Base-by-base conservation (phyloP, 257 asterid species). In the Przewalskia tangutica region DNA sequence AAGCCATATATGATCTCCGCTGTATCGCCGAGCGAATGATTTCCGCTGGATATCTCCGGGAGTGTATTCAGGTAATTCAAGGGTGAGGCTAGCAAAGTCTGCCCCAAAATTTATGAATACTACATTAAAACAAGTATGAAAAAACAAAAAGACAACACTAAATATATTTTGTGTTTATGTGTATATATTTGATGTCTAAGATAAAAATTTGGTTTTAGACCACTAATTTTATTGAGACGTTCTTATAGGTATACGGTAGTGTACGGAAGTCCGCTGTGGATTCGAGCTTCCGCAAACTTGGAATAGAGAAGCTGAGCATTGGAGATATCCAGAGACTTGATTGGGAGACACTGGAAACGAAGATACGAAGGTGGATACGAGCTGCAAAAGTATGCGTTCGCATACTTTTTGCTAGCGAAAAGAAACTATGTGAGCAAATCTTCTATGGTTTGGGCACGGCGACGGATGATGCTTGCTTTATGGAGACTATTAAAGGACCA, bases 271-370 rank as follows among this genome's bases (percentile, higher is more conserved):
- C 88, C 1, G 77, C 75, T 1, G 85, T 88, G 56, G 88, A 87
- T 54, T 85, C 86, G 42, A 75, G 82, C 64, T 81, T 88, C 62
- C 84, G 68, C 48, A 82, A 58, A 70, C 79, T 87, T 56, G 86
- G 86, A 40, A 85, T 87, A 23, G 88, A 87, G 81, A 90, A 86
- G 32, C 50, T 83, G 64, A 86, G 88, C 84, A 88, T 83, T 23
- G 89, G 84, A 3, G 91, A 88, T n/a, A 65, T 90, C 5, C 91
- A 84, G 65, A 86, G 87, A 59, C 82, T 90, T 46, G 90, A 85
- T 18, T 85, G 86, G 90, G 88, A 85, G n/a, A 53, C 84, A 16
- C 80, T 90, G 40, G 87, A 87, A 86, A 59, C 83, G 9, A 88
- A 88, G 84, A 88, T 86, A 66, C 71, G 85, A 10, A 64, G 81